Evolutionary conservation across 2,329 filamentous ascomycete genomes (phyloP), one percentile per base, ranked within the genome.

Genomic region (Fonsecaea erecta): DNA sequence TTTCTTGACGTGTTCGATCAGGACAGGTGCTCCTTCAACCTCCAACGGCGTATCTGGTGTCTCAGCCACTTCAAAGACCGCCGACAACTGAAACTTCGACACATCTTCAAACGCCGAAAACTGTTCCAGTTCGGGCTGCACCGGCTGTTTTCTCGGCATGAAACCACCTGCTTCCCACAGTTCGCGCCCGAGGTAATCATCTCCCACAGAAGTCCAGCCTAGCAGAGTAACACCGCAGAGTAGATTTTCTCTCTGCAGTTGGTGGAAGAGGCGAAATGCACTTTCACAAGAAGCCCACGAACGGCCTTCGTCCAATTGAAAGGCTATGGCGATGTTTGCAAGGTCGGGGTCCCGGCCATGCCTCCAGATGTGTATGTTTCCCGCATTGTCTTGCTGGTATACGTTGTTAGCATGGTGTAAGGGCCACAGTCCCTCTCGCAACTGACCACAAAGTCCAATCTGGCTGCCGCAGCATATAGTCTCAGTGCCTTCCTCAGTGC

Each of bases 321-420:
- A 61, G 14, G 59, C 21, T 43, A 61, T 61, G n/a, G 59, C 59
- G 40, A 61, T 61, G 28, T 52, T 46, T 46, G 59, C 48, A 14
- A 61, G 26, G 3, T 54, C 59, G n/a, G 21, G 48, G 34, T 61
- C 59, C n/a, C 35, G 37, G 6, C 52, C 52, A 28, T 54, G 35
- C 34, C 37, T n/a, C 51, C n/a, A 54, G 28, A 62, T 34, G 28
- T 62, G 52, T 34, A 55, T 46, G 52, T 62, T 55, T 24, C 52
- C 59, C 14, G 59, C 52, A 34, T 62, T 62, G 52, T 55, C 59
- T 62, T 62, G 59, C 59, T 62, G 52, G 8, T 7, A 26, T 51
- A 11, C 18, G 6, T 8, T 21, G 8, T 61, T 30, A 61, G 21
- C 37, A 54, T 18, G 48, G 24, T 24, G 14, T 30, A 26, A 12